Evolutionary conservation across 768 basidiomycete genomes (phyloP), one percentile per base, ranked within the genome.

Genomic region (Xerocomellus chrysenteron): DNA sequence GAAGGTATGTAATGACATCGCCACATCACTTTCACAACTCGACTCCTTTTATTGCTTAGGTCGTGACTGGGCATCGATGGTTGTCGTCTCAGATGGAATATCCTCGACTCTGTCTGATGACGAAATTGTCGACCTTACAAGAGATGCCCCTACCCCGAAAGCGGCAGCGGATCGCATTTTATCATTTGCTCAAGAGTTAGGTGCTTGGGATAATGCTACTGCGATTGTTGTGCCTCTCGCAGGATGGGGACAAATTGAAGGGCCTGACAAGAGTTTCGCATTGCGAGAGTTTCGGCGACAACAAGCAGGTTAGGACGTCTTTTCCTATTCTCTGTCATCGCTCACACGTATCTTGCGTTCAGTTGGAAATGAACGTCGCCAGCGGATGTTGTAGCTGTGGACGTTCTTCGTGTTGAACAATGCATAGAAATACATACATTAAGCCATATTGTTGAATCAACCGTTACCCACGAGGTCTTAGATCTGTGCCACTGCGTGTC

Each of bases 1-100:
- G 76, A 90, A 68, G 92, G 94, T 92, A 56, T 58, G 75, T 37
- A 14, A 32, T 37, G 24, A 43, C 21, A 1, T 48, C 3, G 2
- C 30, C 50, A 37, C 33, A 40, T 43, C 14, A 19, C 33, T 36
- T 46, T 49, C 19, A 30, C 28, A 11, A n/a, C 40, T 50, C 9
- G 11, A 56, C 54, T 45, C 7, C 50, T 32, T 47, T 41, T 43
- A 28, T 55, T 50, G 11, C n/a, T 11, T 63, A 94, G 95, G 92
- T 50, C 70, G 77, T 10, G 85, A 92, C 51, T 94, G 92, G 84
- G 87, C 94, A 0, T 96, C 88, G 69, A 79, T 95, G 63, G 81
- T 94, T 30, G 78, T 96, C 14, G 78, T 95, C n/a, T 95, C 94
- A 11, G 97, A 99, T 70, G 97, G 97, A 6, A 82, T 98, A 47